These are phyloP conservation scores for Protea cynaroides DNA, from an alignment of 164 flowering plant genomes.

Conservation along the genomic window DNA sequence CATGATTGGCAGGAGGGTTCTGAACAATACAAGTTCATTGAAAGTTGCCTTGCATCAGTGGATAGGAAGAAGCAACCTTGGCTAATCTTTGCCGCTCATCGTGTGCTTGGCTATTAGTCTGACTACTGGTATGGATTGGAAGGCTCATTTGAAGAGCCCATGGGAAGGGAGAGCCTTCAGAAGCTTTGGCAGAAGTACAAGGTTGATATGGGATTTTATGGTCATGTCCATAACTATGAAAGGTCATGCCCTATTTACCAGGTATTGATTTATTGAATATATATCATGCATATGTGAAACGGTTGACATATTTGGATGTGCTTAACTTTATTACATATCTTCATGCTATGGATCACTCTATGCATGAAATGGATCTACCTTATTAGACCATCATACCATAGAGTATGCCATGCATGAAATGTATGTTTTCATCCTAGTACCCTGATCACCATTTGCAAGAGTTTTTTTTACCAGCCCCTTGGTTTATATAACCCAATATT, in stretches of 20 bases:
- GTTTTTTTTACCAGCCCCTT: not conserved
- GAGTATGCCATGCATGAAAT: not conserved
- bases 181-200: slow-evolving; percentile 84
- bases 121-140: slow-evolving; percentile 36
- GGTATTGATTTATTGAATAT: slow-evolving; percentile 25
- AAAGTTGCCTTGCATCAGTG: slow-evolving; percentile 66
- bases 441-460: not conserved
- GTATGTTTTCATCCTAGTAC: not conserved
- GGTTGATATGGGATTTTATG: slow-evolving; percentile 81
- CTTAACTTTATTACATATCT: not conserved
- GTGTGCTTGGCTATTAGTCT: slow-evolving; percentile 79
- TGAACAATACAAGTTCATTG: slow-evolving; percentile 71
- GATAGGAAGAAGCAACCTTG: slow-evolving; percentile 84
- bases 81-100: slow-evolving; percentile 79
- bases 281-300: not conserved
- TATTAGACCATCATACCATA: too few species aligned
- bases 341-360: not conserved
- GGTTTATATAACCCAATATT: not conserved
- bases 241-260: slow-evolving; percentile 75
- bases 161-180: slow-evolving; percentile 75
- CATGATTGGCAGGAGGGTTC: slow-evolving; percentile 90
- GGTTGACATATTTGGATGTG: not conserved
- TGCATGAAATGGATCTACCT: too few species aligned
- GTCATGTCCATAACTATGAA: slow-evolving; percentile 90
- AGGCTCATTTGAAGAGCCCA: slow-evolving; percentile 79